Evolutionary conservation across 768 basidiomycete genomes (phyloP).

Genomic region (Amanita rubescens): DNA sequence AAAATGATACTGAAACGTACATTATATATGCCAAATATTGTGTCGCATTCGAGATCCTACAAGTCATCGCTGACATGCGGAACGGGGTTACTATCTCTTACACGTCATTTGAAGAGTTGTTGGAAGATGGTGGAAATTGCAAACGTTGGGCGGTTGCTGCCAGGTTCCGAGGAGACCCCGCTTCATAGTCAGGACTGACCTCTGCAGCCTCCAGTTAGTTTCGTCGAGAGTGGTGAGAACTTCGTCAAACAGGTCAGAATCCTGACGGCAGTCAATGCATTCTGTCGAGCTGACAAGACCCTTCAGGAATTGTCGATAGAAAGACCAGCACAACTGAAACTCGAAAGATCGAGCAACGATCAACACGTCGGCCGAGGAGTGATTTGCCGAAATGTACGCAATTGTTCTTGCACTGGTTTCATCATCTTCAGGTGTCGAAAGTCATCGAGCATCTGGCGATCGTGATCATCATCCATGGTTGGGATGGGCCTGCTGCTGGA

Average conservation of each 20-base stretch:
- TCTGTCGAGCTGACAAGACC: constrained; percentile 23
- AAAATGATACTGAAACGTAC: too few relatives aligned
- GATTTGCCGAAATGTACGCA: constrained; percentile 19
- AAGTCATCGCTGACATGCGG: too few relatives aligned
- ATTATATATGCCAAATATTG: too few relatives aligned
- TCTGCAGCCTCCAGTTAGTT: too few relatives aligned
- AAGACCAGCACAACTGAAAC: background rate
- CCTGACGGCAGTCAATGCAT: constrained; percentile 24
- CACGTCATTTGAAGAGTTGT: too few relatives aligned
- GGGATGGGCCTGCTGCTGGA: background rate
- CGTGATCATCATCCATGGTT: background rate
- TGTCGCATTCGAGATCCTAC: too few relatives aligned
- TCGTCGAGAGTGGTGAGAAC: constrained; percentile 28
- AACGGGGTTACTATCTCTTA: too few relatives aligned
- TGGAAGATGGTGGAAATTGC: too few relatives aligned
- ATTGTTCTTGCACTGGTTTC: constrained; percentile 27
- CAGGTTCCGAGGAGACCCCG: too few relatives aligned
- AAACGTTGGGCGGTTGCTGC: too few relatives aligned
- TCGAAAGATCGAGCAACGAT: constrained; percentile 14
- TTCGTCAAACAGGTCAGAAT: constrained; percentile 28
- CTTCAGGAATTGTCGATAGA: background rate
- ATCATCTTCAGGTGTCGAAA: constrained; percentile 22
- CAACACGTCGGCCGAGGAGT: constrained; percentile 5
- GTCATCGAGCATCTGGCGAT: constrained; percentile 2
- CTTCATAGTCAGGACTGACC: too few relatives aligned